Conservation (phyloP, 176 grass and related monocot genomes). For the Avena sativa region DNA sequence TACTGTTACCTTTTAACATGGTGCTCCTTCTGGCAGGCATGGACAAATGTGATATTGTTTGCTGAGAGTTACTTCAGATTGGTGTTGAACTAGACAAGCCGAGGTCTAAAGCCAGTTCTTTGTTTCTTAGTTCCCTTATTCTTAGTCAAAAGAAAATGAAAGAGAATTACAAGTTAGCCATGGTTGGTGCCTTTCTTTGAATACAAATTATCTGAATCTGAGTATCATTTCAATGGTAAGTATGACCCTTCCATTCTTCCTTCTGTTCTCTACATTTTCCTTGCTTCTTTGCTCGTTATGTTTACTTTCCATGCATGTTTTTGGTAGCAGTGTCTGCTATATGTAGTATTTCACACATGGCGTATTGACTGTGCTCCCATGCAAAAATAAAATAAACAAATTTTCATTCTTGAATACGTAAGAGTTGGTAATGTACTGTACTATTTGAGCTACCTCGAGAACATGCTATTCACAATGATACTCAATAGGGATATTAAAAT, state of each 20-base stretch:
- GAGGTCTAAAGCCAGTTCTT: neutral
- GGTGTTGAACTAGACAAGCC: neutral
- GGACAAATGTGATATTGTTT: neutral
- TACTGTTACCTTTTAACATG: neutral
- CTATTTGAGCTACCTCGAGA: too few species aligned
- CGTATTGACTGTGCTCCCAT: neutral
- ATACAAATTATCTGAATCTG: slow-evolving; percentile 3
- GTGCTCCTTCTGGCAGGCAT: neutral
- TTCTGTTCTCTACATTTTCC: neutral
- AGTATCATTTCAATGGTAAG: neutral
- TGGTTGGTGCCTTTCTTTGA: neutral
- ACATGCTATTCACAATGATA: too few species aligned
- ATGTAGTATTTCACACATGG: neutral
- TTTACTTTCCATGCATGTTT: neutral
- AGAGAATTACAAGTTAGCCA: neutral
- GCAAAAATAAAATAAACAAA: neutral
- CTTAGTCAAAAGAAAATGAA: neutral
- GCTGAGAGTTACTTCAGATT: neutral
- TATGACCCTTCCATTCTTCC: neutral
- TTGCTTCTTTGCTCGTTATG: neutral
- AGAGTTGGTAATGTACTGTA: neutral
- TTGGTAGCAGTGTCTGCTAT: neutral
- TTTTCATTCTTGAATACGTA: neutral
- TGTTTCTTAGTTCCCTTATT: too few species aligned
- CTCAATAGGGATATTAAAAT: too few species aligned